Conservation (phyloP, 2,329 filamentous ascomycete species). For the Juglanconis oblonga region DNA sequence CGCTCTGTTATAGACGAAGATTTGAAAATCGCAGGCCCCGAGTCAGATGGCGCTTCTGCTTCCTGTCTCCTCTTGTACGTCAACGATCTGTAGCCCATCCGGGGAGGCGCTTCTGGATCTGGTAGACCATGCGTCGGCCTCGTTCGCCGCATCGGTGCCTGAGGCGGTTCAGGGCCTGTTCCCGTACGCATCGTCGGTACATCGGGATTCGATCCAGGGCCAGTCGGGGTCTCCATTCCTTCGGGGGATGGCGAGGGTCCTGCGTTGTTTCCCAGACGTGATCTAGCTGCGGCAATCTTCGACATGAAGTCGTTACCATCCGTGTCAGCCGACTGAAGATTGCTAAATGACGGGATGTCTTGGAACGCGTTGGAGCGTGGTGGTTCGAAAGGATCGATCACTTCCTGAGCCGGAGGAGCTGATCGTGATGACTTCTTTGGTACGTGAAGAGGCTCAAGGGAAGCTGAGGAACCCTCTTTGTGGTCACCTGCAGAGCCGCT, state of each 20-base stretch:
- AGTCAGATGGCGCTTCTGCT: constrained; percentile 40
- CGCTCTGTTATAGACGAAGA: constrained; percentile 57
- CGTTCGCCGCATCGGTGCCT: constrained; percentile 51
- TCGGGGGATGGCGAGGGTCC: constrained; percentile 45
- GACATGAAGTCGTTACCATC: constrained; percentile 55
- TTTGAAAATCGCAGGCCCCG: constrained; percentile 35
- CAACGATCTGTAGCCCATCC: constrained; percentile 55
- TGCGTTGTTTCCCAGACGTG: constrained; percentile 39
- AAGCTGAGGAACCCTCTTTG: constrained; percentile 33
- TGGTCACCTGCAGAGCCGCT: constrained; percentile 32
- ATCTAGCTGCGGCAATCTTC: constrained; percentile 51
- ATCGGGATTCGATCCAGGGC: constrained; percentile 40
- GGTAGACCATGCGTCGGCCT: constrained; percentile 48
- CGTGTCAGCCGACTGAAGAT: constrained; percentile 38
- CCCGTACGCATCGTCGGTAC: constrained; percentile 30
- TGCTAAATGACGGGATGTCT: constrained; percentile 37
- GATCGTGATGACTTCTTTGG: constrained; percentile 26
- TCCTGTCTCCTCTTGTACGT: constrained; percentile 40
- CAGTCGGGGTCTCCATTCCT: constrained; percentile 62
- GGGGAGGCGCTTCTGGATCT: constrained; percentile 61
- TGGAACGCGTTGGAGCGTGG: constrained; percentile 38
- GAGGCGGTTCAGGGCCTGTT: constrained; percentile 42
- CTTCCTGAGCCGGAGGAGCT: constrained; percentile 31
- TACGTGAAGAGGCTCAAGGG: constrained; percentile 34
- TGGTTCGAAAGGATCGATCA: constrained; percentile 51